Conservation (phyloP, 2,329 filamentous ascomycete genomes). For the Sporothrix sp. region DNA sequence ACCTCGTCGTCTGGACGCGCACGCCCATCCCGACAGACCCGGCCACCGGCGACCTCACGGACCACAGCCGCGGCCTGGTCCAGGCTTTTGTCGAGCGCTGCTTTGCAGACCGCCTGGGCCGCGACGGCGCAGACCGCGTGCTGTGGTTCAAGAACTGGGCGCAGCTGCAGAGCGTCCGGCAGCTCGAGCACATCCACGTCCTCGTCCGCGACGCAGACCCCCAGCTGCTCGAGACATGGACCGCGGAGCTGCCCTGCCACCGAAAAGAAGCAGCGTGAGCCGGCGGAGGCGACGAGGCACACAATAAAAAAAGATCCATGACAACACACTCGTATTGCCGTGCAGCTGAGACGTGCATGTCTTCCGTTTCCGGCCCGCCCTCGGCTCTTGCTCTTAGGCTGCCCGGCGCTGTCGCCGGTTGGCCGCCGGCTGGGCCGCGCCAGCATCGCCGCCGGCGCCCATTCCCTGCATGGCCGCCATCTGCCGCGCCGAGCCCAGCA, state of each 20-base stretch:
- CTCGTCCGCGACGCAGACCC: constrained; percentile 47
- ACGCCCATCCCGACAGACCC: constrained; percentile 66
- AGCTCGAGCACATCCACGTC: constrained; percentile 85
- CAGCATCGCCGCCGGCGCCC: constrained; percentile 27
- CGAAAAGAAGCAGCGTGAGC: background rate
- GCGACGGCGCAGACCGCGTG: constrained; percentile 38
- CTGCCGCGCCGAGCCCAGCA: constrained; percentile 44
- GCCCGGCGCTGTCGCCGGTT: constrained; percentile 48
- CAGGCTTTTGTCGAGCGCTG: constrained; percentile 58
- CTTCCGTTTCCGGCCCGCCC: background rate
- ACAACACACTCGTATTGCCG: background rate
- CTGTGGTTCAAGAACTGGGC: constrained; percentile 96
- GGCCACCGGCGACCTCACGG: constrained; percentile 61
- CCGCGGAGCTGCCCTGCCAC: constrained; percentile 33
- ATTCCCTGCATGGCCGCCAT: constrained; percentile 41
- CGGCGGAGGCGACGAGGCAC: background rate
- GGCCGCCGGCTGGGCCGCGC: constrained; percentile 27
- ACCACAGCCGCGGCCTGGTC: constrained; percentile 52
- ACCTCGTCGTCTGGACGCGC: constrained; percentile 88
- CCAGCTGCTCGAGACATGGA: constrained; percentile 45
- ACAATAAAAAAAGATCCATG: background rate
- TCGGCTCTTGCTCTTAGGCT: constrained; percentile 27
- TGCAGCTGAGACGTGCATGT: no score
- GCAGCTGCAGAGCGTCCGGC: constrained; percentile 74
- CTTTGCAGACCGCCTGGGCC: constrained; percentile 52